These are phyloP conservation scores for Picea glauca DNA, from an alignment of 75 land plant genomes.

Conservation along the genomic window DNA sequence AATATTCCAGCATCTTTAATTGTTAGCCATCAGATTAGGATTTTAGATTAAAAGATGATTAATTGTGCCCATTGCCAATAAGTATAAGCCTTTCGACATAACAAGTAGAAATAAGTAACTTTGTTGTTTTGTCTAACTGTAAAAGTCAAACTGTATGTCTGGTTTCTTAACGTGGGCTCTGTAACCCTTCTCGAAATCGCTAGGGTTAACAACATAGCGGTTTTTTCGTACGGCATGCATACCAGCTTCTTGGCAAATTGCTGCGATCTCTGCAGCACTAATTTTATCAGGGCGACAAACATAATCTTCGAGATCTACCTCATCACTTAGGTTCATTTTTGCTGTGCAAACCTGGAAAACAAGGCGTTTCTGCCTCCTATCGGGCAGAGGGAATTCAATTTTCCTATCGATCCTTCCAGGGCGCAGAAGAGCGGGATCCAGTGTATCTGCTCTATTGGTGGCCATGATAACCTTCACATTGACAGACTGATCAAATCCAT, in stretches of 20 bases:
- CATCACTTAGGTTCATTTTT: conserved; percentile 88
- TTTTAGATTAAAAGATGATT: too few relatives aligned
- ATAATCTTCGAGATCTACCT: conserved; percentile 94
- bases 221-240: conserved; percentile 93
- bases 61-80: too few relatives aligned
- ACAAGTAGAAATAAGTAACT: too few relatives aligned
- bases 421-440: conserved; percentile 82
- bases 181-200: conserved; percentile 91
- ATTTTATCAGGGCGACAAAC: conserved; percentile 95
- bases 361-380: conserved; percentile 83
- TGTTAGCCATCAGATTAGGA: too few relatives aligned
- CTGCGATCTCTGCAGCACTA: conserved; percentile 96
- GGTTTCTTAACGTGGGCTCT: conserved; percentile 87
- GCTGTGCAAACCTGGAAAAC: conserved; percentile 92
- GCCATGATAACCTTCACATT: conserved; percentile 98
- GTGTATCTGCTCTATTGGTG: conserved; percentile 81
- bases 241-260: conserved; percentile 96
- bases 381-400: conserved; percentile 88
- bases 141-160: conserved; percentile 88
- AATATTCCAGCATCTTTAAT: too few relatives aligned
- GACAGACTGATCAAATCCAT: conserved; percentile 93
- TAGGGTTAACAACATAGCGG: conserved; percentile 82
- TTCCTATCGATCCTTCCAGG: conserved; percentile 86
- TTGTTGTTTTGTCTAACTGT: conserved; percentile 35
- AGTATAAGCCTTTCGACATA: too few relatives aligned